These are phyloP conservation scores for Halenospora varia DNA, from an alignment of 495 filamentous ascomycete species.

Conservation along the genomic window DNA sequence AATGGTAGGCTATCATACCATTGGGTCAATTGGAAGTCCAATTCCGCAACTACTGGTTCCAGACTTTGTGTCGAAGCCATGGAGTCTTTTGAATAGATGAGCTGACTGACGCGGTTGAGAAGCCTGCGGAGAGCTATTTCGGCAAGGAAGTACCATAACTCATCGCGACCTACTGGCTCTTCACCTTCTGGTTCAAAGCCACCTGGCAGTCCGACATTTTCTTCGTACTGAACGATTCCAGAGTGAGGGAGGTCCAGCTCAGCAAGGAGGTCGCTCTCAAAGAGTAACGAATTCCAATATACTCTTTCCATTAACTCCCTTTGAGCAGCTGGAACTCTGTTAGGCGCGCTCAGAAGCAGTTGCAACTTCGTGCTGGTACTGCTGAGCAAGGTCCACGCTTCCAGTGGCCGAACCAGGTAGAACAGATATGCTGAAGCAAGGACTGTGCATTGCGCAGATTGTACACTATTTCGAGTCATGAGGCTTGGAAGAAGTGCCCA, in stretches of 20 bases:
- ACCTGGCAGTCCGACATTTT: conserved; percentile 71
- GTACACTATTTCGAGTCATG: conserved; percentile 73
- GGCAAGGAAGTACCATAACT: conserved; percentile 80
- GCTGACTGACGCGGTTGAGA: conserved; percentile 73
- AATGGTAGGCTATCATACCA: conserved; percentile 77
- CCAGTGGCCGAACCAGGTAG: conserved; percentile 74
- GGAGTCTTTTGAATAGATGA: conserved; percentile 74
- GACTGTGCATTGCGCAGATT: conserved; percentile 74
- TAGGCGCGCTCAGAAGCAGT: conserved; percentile 66
- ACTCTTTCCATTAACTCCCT: conserved; percentile 70
- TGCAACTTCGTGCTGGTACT: conserved; percentile 79
- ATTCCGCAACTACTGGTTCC: conserved; percentile 71
- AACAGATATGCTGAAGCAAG: conserved; percentile 77
- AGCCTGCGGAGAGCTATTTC: conserved; percentile 75
- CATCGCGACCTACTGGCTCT: conserved; percentile 61
- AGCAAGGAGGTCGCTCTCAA: conserved; percentile 76
- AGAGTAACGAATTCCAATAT: conserved; percentile 79
- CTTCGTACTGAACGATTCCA: conserved; percentile 75
- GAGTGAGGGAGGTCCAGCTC: conserved; percentile 80
- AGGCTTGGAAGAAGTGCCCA: conserved; percentile 73
- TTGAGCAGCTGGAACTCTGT: conserved; percentile 61
- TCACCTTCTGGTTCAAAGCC: conserved; percentile 61
- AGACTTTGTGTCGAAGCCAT: conserved; percentile 64
- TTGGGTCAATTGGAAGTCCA: conserved; percentile 77
- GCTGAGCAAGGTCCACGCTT: conserved; percentile 77